Conservation (phyloP, 345 rosid genomes). For the Anastatica hierochuntica region DNA sequence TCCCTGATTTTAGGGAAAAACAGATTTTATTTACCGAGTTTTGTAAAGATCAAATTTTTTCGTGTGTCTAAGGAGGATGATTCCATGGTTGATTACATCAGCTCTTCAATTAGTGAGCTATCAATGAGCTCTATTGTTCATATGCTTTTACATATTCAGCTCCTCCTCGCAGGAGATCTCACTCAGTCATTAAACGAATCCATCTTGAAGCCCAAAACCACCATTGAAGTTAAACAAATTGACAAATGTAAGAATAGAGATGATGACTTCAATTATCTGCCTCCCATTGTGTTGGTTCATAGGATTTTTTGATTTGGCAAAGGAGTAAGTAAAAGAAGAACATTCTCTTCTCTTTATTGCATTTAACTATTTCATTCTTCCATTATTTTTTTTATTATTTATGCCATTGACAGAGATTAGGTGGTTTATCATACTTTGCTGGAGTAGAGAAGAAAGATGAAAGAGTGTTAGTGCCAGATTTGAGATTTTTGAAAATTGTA, state of each 20-base stretch:
- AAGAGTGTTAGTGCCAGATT: constrained; percentile 92
- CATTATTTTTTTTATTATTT: too few species aligned
- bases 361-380: too few species aligned
- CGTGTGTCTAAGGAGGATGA: constrained; percentile 46
- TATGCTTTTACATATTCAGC: constrained; percentile 73
- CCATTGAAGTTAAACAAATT: constrained; percentile 31
- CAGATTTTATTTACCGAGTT: too few species aligned
- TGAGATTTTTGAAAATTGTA: constrained; percentile 85
- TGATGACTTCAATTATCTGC: constrained; percentile 36
- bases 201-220: constrained; percentile 41
- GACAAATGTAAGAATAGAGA: constrained; percentile 13
- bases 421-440: constrained; percentile 84
- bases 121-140: constrained; percentile 70
- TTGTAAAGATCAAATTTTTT: too few species aligned
- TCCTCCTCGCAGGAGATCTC: constrained; percentile 83
- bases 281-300: constrained; percentile 90
- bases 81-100: constrained; percentile 46
- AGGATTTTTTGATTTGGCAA: constrained; percentile 99
- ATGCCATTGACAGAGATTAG: constrained; percentile 55
- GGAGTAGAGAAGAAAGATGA: constrained; percentile 97
- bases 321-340: constrained; percentile 59
- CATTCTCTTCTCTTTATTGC: not conserved
- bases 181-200: constrained; percentile 43
- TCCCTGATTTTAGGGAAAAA: too few species aligned
- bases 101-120: constrained; percentile 70